Base-by-base conservation (phyloP, 164 flowering plant genomes). In the Protea cynaroides region DNA sequence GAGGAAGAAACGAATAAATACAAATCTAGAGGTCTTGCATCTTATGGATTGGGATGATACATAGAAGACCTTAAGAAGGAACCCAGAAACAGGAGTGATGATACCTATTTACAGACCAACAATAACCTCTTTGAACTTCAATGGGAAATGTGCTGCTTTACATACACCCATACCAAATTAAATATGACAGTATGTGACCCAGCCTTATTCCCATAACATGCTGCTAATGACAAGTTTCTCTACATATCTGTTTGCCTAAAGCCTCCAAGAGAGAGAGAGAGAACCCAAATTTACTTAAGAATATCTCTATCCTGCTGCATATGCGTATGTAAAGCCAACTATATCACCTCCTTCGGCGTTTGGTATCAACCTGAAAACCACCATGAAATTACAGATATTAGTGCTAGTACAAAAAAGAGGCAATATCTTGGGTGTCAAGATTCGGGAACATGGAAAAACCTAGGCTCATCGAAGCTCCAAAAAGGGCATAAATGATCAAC, bases 361-460 rank as follows among this genome's bases (percentile, higher is more conserved):
- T 67, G 58, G 25, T 52, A 24, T 59, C 59, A 23, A 67, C 59
- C 70, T 67, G 70, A 52, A 60, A 59, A 53, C 40, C 67, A 64
- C 36, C 52, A 55, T 46, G 0, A 23, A 1, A 9, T 9, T 8
- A 40, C 18, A 9, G 8, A 47, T 6, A 17, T 46, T 61, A 29
- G 18, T 19, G 37, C 64, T 46, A 47, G 54, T 4, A 22, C 34
- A 15, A 23, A 8, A 17, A 17, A 12, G 2, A 14, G 46, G 14
- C 10, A 40, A 40, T 40, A 8, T 40, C 46, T 8, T 40, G 46
- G 46, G 8, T 12, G 13, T 40, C 8, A 12, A 12, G 4, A 4
- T 40, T 8, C 46, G 8, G 46, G 14, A 40, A 8, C 34, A 29
- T 29, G 34, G 46, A 9, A 40, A 8, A 40, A n/a, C n/a, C n/a